phyloP scores from a whole-genome alignment of 2,329 filamentous ascomycete genomes.

The Beauveria scarabaeidicola region DNA sequence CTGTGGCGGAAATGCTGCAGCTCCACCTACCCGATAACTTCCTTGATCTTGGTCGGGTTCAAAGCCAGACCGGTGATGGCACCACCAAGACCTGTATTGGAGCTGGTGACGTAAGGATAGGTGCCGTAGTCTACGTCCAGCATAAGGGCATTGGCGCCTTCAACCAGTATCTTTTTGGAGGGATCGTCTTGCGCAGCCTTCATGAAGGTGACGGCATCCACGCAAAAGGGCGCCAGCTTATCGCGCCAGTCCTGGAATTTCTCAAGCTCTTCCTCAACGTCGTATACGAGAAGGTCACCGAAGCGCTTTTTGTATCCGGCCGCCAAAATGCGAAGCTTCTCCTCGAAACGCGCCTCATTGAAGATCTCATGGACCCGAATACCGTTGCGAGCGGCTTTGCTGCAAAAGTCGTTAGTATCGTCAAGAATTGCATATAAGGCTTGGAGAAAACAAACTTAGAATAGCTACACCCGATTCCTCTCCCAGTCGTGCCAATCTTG shows the following conservation, averaged over 20 bases:
- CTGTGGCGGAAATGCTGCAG: background rate
- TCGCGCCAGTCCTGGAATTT: constrained; percentile 51
- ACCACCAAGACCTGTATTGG: constrained; percentile 26
- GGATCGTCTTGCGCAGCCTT: constrained; percentile 48
- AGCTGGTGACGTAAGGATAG: constrained; percentile 18
- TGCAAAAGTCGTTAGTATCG: background rate
- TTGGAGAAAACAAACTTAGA: constrained; percentile 7
- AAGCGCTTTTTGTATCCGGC: constrained; percentile 56
- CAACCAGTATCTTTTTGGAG: constrained; percentile 51
- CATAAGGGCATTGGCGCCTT: constrained; percentile 56
- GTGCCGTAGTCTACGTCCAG: constrained; percentile 51
- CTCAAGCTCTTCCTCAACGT: constrained; percentile 61
- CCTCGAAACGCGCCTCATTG: constrained; percentile 55
- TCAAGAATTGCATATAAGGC: background rate
- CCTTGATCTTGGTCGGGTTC: constrained; percentile 50
- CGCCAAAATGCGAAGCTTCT: constrained; percentile 54
- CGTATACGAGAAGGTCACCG: constrained; percentile 55
- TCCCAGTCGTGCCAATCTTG: constrained; percentile 24
- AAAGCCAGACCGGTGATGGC: constrained; percentile 55
- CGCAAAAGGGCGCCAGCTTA: constrained; percentile 50
- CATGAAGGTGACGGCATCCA: constrained; percentile 61
- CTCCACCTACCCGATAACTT: constrained; percentile 40
- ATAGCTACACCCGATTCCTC: constrained; percentile 31
- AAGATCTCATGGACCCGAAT: constrained; percentile 62
- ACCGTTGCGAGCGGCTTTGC: constrained; percentile 42